Conservation (phyloP, 1,284 basidiomycete species). For the Pseudozyma pruni region DNA sequence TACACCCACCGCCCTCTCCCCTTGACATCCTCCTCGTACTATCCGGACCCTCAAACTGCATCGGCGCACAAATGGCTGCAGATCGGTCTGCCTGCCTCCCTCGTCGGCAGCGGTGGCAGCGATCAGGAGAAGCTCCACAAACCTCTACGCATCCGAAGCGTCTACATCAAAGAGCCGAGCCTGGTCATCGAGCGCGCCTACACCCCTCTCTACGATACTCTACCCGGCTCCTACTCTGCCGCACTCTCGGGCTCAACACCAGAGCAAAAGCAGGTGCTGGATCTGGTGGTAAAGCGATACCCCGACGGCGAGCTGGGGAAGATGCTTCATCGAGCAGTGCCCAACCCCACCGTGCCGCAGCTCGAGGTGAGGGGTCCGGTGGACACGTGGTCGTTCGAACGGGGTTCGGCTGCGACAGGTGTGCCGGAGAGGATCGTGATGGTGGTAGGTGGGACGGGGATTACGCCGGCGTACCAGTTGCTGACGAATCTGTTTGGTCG, state of each 20-base stretch:
- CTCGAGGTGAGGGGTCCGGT: slow-evolving; percentile 51
- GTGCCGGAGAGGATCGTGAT: slow-evolving; percentile 36
- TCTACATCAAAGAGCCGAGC: slow-evolving; percentile 52
- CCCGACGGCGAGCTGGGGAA: slow-evolving; percentile 50
- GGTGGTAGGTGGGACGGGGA: slow-evolving; percentile 53
- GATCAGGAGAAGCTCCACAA: slow-evolving; percentile 2
- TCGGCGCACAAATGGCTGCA: slow-evolving; percentile 33
- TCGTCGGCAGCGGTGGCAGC: neutral
- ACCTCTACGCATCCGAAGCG: slow-evolving; percentile 27
- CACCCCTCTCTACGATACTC: slow-evolving; percentile 50
- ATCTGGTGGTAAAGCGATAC: slow-evolving; percentile 52
- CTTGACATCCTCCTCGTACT: slow-evolving; percentile 14
- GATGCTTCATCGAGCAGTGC: slow-evolving; percentile 35
- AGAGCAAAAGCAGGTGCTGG: slow-evolving; percentile 12
- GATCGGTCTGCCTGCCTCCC: slow-evolving; percentile 17
- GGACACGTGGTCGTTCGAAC: slow-evolving; percentile 44
- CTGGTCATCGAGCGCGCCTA: slow-evolving; percentile 57
- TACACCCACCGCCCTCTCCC: slow-evolving; percentile 24
- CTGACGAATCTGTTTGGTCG: slow-evolving; percentile 38
- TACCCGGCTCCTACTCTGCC: slow-evolving; percentile 18
- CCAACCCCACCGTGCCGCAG: slow-evolving; percentile 14
- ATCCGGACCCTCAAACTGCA: slow-evolving; percentile 12
- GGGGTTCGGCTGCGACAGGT: slow-evolving; percentile 3
- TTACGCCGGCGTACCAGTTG: slow-evolving; percentile 56
- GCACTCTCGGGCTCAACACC: neutral